These are phyloP conservation scores for Pisolithus marmoratus DNA, from an alignment of 768 basidiomycete species.

Conservation along the genomic window DNA sequence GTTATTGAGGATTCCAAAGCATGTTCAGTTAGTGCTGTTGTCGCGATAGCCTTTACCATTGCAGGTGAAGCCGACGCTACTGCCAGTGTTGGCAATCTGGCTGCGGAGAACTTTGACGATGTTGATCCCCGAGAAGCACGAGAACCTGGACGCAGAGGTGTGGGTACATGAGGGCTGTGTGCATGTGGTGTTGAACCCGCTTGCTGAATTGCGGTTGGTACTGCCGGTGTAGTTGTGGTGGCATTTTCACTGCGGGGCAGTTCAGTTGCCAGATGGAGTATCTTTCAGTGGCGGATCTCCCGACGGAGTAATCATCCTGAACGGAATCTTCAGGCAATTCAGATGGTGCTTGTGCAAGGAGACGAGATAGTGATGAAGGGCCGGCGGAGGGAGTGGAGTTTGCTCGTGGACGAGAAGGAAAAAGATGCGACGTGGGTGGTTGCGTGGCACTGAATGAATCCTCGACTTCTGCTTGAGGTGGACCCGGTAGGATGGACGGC, in stretches of 20 bases:
- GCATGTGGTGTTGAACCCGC: slow-evolving; percentile 29
- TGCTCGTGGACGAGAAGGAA: slow-evolving; percentile 56
- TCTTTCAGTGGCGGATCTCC: slow-evolving; percentile 20
- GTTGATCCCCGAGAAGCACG: slow-evolving; percentile 65
- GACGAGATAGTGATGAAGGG: slow-evolving; percentile 72
- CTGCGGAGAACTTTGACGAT: slow-evolving; percentile 62
- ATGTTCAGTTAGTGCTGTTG: slow-evolving; percentile 61
- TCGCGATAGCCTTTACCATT: slow-evolving; percentile 54
- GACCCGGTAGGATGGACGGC: slow-evolving; percentile 41
- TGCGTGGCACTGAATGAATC: slow-evolving; percentile 63
- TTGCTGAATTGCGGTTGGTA: slow-evolving; percentile 32
- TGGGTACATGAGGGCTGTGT: slow-evolving; percentile 34
- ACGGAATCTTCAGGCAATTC: slow-evolving; percentile 29
- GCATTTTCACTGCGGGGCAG: slow-evolving; percentile 18
- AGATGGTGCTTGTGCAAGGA: slow-evolving; percentile 67
- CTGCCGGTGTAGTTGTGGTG: slow-evolving; percentile 32
- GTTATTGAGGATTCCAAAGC: slow-evolving; percentile 42
- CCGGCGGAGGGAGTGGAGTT: slow-evolving; percentile 66
- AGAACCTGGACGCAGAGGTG: slow-evolving; percentile 67
- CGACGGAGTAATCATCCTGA: slow-evolving; percentile 23
- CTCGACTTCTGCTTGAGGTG: slow-evolving; percentile 67
- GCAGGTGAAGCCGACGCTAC: slow-evolving; percentile 36
- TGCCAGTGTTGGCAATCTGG: slow-evolving; percentile 56
- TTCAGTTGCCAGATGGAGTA: not conserved
- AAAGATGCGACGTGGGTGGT: slow-evolving; percentile 62